These are phyloP conservation scores for Chenopodium berlandieri DNA, from an alignment of 148 eudicot species.

Conservation along the genomic window DNA sequence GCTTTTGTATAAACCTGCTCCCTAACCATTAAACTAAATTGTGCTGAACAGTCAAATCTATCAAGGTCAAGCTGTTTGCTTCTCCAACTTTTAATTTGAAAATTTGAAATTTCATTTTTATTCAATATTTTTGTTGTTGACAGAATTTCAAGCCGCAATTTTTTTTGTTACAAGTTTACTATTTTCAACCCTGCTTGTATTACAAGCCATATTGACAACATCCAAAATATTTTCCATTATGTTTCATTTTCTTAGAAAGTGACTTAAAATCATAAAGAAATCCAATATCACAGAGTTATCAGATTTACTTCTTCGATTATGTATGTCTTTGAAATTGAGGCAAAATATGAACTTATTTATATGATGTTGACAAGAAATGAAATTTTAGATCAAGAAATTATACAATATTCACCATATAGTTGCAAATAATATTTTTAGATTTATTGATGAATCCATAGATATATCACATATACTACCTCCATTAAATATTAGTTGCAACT, in stretches of 20 bases:
- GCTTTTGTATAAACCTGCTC: constrained; percentile 14
- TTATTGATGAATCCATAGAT: neutral
- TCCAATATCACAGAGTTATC: neutral
- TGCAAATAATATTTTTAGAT: neutral
- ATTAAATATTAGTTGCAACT: too few relatives aligned
- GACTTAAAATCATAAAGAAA: neutral
- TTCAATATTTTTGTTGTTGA: neutral
- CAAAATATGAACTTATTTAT: neutral
- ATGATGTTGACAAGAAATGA: neutral
- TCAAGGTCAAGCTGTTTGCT: neutral
- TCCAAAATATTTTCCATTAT: neutral
- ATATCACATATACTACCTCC: neutral
- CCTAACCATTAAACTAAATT: neutral
- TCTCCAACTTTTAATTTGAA: neutral
- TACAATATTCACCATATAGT: neutral
- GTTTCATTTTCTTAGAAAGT: neutral
- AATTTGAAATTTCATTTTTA: neutral
- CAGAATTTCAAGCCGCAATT: neutral
- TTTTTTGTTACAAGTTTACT: neutral
- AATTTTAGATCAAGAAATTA: neutral
- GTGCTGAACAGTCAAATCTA: constrained; percentile 10
- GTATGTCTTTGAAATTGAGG: neutral
- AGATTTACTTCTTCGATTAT: neutral
- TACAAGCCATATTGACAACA: neutral
- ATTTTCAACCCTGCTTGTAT: neutral